phyloP scores from a whole-genome alignment of 2,329 filamentous ascomycete species.

The Calonectria montana region DNA sequence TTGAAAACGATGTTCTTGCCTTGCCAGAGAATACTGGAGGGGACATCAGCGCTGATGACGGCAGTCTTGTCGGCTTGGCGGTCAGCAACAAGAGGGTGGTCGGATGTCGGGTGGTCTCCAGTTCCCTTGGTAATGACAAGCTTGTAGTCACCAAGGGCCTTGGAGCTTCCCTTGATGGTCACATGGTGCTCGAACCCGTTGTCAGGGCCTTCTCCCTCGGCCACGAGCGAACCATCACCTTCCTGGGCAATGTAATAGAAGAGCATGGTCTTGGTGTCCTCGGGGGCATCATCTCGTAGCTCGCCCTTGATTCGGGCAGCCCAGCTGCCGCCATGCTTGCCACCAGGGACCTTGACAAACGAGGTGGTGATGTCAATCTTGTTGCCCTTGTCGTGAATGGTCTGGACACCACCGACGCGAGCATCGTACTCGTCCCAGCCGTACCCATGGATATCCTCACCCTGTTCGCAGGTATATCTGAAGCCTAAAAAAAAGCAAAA shows the following conservation, averaged over 20 bases:
- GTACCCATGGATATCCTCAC: slow-evolving; percentile 93
- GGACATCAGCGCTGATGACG: slow-evolving; percentile 76
- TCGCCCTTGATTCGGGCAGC: slow-evolving; percentile 87
- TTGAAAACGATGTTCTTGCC: slow-evolving; percentile 73
- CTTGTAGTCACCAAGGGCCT: slow-evolving; percentile 81
- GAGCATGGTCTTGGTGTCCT: slow-evolving; percentile 78
- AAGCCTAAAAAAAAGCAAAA: slow-evolving; percentile 67
- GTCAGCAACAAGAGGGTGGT: slow-evolving; percentile 73
- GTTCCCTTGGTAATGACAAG: slow-evolving; percentile 80
- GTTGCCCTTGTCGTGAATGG: slow-evolving; percentile 91
- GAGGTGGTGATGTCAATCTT: slow-evolving; percentile 90
- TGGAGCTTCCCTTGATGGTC: slow-evolving; percentile 75
- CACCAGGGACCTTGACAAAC: slow-evolving; percentile 93
- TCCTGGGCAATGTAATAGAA: slow-evolving; percentile 88
- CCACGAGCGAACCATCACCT: slow-evolving; percentile 73
- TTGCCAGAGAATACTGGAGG: slow-evolving; percentile 83
- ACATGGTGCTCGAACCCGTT: slow-evolving; percentile 70
- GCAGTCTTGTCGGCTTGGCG: slow-evolving; percentile 82
- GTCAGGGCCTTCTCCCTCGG: slow-evolving; percentile 64
- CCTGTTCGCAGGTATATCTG: slow-evolving; percentile 95
- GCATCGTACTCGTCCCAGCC: slow-evolving; percentile 99
- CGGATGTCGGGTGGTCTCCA: slow-evolving; percentile 69
- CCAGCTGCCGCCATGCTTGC: slow-evolving; percentile 89
- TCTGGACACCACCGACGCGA: slow-evolving; percentile 85
- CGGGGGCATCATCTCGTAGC: slow-evolving; percentile 75